A percentile compares a stretch with the other conserved stretches of the same genome.
These are phyloP conservation scores for Backusella liffmaniae DNA, from an alignment of 192 early-diverging fungal genomes.

Conservation along the genomic window DNA sequence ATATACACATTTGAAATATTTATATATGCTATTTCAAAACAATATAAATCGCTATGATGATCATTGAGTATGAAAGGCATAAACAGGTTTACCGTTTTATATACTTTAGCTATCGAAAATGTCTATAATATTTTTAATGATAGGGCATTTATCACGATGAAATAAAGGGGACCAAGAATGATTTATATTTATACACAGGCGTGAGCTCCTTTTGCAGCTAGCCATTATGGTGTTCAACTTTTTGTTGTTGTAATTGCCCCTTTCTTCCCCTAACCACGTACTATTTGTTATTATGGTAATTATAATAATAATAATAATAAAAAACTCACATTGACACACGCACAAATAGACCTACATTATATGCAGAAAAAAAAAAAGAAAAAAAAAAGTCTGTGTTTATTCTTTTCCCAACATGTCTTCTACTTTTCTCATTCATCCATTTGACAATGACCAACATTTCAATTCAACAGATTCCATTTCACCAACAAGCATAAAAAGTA, in stretches of 20 bases:
- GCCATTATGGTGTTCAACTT: background rate
- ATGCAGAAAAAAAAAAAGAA: background rate
- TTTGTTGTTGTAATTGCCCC: background rate
- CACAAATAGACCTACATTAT: too few relatives aligned
- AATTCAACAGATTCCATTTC: background rate
- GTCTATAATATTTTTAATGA: background rate
- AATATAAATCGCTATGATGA: background rate
- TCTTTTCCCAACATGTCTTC: constrained; percentile 7
- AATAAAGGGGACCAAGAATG: background rate
- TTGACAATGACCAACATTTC: constrained; percentile 1
- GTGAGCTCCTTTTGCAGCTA: background rate
- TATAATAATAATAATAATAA: too few relatives aligned
- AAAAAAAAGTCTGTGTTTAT: constrained; percentile 9
- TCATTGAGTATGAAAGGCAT: background rate
- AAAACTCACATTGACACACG: background rate
- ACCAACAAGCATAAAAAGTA: background rate
- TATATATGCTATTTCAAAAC: background rate
- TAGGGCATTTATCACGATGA: background rate
- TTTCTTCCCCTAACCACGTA: background rate
- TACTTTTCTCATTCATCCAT: constrained; percentile 1
- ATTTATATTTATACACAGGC: background rate
- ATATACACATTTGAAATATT: background rate
- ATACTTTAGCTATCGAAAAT: background rate
- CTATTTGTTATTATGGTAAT: background rate
- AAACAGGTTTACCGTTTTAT: background rate